These are phyloP conservation scores for Aechmea fasciata DNA, from an alignment of 176 grass and related monocot species.

Conservation along the genomic window DNA sequence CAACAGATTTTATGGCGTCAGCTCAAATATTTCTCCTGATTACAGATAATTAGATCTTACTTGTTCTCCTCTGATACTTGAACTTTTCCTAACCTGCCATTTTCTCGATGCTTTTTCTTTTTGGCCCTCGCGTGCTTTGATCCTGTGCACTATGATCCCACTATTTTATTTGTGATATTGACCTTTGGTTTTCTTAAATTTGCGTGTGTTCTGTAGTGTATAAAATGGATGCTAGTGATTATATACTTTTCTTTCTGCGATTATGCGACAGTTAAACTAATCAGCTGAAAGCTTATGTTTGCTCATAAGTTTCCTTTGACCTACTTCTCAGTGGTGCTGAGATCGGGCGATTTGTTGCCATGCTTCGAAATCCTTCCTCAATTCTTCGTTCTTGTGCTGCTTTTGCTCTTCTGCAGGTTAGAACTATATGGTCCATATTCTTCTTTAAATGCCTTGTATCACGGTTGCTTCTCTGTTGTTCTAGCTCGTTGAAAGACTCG, in stretches of 20 bases:
- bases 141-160: too few relatives aligned
- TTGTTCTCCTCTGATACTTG: too few relatives aligned
- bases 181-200: too few relatives aligned
- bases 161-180: too few relatives aligned
- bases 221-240: conserved; percentile 20
- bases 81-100: too few relatives aligned
- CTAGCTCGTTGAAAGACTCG: background rate
- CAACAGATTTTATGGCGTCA: too few relatives aligned
- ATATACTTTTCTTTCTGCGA: background rate
- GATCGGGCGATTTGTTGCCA: conserved; percentile 87
- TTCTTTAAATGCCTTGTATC: conserved; percentile 8
- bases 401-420: conserved; percentile 99
- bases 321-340: conserved; percentile 54
- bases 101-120: too few relatives aligned
- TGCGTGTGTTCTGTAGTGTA: background rate
- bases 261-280: background rate
- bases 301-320: background rate
- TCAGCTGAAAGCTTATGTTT: background rate
- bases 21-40: too few relatives aligned
- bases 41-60: too few relatives aligned
- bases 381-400: conserved; percentile 95
- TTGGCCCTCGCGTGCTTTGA: too few relatives aligned
- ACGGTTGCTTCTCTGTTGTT: background rate
- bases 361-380: conserved; percentile 76
- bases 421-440: conserved; percentile 12